These are phyloP conservation scores for Venturia oleaginea DNA, from an alignment of 2,329 filamentous ascomycete species.

Conservation along the genomic window DNA sequence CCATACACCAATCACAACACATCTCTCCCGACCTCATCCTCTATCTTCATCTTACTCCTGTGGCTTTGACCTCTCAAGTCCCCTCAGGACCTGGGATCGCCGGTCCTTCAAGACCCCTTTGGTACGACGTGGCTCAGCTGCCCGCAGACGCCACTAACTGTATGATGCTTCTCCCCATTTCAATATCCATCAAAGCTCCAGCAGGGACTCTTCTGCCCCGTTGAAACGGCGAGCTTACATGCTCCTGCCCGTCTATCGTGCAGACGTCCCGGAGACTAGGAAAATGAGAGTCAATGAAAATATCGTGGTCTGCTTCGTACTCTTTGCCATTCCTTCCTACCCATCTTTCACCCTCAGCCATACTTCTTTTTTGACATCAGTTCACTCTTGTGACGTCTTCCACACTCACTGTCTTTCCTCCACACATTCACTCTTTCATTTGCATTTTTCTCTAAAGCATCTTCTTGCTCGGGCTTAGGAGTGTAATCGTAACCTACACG, in stretches of 20 bases:
- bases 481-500: not conserved
- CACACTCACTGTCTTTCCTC: not conserved
- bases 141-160: not conserved
- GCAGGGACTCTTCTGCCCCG: not conserved
- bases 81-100: not conserved
- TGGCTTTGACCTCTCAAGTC: not conserved
- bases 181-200: not conserved
- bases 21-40: not conserved
- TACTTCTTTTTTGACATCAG: not conserved
- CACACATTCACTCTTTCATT: not conserved
- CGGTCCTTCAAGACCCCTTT: not conserved
- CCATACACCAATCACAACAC: not conserved
- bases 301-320: not conserved
- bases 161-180: not conserved
- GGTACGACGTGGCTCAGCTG: not conserved
- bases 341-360: not conserved
- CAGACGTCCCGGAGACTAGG: not conserved
- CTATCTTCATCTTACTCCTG: not conserved
- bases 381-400: slow-evolving; percentile 1
- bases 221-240: not conserved
- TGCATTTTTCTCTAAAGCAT: not conserved
- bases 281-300: not conserved
- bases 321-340: not conserved
- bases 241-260: not conserved
- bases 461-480: not conserved